Base-by-base conservation (phyloP, 2,329 filamentous ascomycete genomes). In the Aspergillus pseudoglaucus region DNA sequence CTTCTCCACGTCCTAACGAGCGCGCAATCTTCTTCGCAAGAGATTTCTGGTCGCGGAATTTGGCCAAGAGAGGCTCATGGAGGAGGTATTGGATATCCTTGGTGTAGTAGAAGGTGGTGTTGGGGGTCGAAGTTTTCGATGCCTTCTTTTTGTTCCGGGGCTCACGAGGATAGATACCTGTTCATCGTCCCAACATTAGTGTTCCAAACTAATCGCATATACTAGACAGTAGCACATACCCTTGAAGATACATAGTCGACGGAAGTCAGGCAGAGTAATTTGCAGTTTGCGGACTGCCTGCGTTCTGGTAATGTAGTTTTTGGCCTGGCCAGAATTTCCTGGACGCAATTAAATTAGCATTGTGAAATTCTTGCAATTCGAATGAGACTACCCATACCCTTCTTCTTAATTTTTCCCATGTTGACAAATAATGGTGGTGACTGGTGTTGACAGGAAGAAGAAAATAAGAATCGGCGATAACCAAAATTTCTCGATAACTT, bases 241-340 rank as follows among this genome's bases (percentile, higher is more conserved):
- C 78, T 97, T 97, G 85, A 95, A 98, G 71, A 98, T 98, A 76
- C 93, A 98, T 67, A 98, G 80, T 75, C 95, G 87, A 74, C 93
- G 85, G 75, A 98, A 98, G 74, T 98, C 93, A 58, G 90, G 90
- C 48, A 98, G 82, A 64, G 88, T 95, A 72, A 98, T 87, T 74
- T 98, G 93, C 54, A 98, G 84, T 76, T 97, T 98, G 71, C 90
- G 89, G 62, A 98, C 89, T 41, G 93, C 93, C 76, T 96, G 90
- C 38, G 91, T 96, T 70, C 93, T 82, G 49, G 93, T 98, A 61
- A 98, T 90, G 77, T 91, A 98, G 80, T 98, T 98, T 76, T 93
- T 95, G 75, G 90, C 90, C 70, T 89, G 86, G 70, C 93, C 93
- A 67, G 90, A 79, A 69, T 87, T 83, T 66, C 90, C 83, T 85